Base-by-base conservation (phyloP, 1,139 yeast species). In the Nakaseomyces sp. region DNA sequence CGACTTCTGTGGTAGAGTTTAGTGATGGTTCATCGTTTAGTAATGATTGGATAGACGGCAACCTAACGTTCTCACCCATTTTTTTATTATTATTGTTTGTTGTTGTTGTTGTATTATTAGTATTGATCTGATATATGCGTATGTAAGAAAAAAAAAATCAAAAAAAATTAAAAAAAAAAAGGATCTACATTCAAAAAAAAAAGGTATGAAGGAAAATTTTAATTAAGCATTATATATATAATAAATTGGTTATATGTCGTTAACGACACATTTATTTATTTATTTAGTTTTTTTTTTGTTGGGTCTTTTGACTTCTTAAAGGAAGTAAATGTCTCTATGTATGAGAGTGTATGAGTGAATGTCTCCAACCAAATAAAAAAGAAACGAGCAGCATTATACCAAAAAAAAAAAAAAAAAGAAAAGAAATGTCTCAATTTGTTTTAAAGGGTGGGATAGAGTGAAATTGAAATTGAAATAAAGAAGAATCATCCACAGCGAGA, bases 11-110 rank as follows among this genome's bases (percentile, higher is more conserved):
- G n/a, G n/a, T n/a, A n/a, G n/a, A n/a, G n/a, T n/a, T n/a, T n/a
- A n/a, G n/a, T n/a, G n/a, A n/a, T n/a, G 36, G 36, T 19, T 35
- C 38, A 16, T 35, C 38, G 38, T 35, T 35, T 10, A 35, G 28
- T 4, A 35, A 18, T 6, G 38, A 35, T 19, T 22, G 26, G 5
- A 35, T 35, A 5, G 38, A 35, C 38, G 38, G 38, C 18, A 35
- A 35, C 38, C 38, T 35, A 17, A 35, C 38, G 6, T 8, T 32
- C 18, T 35, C 38, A 13, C 38, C 13, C 38, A 35, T 35, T 8
- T 13, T 20, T 20, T 5, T 35, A 5, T 10, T 35, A 3, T 13
- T 19, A 5, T 9, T 9, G 6, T 22, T 22, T 22, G 24, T 22
- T 18, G 24, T 32, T 17, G 9, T 32, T 10, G 37, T 30, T 30